Base-by-base conservation (phyloP, 83 land plant species). In the Larix sibirica region DNA sequence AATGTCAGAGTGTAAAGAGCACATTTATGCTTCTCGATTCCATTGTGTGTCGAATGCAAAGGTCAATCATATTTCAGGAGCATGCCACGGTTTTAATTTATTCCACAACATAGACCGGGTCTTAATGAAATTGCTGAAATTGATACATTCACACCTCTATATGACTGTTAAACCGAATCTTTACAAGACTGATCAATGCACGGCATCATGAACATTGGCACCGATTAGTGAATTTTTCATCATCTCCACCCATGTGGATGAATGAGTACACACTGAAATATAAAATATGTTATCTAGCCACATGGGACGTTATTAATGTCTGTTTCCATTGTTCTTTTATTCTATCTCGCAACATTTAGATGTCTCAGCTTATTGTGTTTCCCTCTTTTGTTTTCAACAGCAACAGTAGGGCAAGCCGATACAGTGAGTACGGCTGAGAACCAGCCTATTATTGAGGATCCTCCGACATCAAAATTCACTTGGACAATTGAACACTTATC, bases 401-500 rank as follows among this genome's bases (percentile, higher is more conserved):
- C 85, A 76, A 80, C 87, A 62, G 94, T 87, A 62, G 86, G 88
- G n/a, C 96, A 90, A 84, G 92, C 85, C 21, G 97, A 96, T 59
- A 81, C 86, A 8, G 87, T 82, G 5, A 83, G 89, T 24, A 88
- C 94, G 0, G 94, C 80, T 77, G 99, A 95, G 81, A 92, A 83
- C 78, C 94, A 95, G 85, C 90, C 89, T 24, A 42, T n/a, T 31
- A 88, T 81, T 28, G 99, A 98, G 64, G 99, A 98, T 85, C 99
- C 99, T 71, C 94, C 86, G 12, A 64, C 89, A 44, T 90, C 95
- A 33, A 89, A 91, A 83, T 98, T 95, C 83, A 94, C 95, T 0
- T 98, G 99, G 99, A 90, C 89, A 7, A 92, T 96, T 33, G 96
- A 94, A 75, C 94, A 95, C 67, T 98, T 98, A 71, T 85, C 95